A percentile compares a stretch with the other conserved stretches of the same genome.
Conservation (phyloP, 495 filamentous ascomycete species). For the Trichoderma reesei region DNA sequence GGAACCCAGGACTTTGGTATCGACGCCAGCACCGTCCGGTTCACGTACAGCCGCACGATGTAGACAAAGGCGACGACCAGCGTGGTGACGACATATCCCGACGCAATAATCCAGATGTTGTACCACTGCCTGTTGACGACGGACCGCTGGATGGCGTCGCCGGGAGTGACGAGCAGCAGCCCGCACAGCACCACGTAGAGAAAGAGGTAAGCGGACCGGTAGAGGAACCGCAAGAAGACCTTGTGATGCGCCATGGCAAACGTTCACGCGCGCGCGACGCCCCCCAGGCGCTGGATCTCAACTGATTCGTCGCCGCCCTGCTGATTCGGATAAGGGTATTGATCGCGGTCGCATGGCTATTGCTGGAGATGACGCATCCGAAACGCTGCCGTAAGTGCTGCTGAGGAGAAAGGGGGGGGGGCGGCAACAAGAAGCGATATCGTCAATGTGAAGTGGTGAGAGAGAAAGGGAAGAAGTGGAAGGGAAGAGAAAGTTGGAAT, state of each 20-base stretch:
- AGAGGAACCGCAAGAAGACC: constrained; percentile 63
- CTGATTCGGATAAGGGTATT: constrained; percentile 1
- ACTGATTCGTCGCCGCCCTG: constrained; percentile 7
- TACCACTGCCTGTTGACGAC: constrained; percentile 51
- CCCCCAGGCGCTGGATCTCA: background rate
- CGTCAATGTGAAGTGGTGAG: background rate
- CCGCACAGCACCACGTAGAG: constrained; percentile 62
- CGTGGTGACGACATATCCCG: constrained; percentile 67
- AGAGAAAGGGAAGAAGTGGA: background rate
- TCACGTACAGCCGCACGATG: constrained; percentile 77
- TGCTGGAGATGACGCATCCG: background rate
- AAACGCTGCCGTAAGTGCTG: constrained; percentile 9
- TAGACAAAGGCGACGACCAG: constrained; percentile 69
- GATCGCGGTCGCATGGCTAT: constrained; percentile 10
- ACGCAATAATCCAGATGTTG: constrained; percentile 77
- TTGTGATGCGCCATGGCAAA: constrained; percentile 22
- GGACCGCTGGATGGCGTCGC: constrained; percentile 74
- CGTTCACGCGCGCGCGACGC: background rate
- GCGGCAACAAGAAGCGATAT: background rate
- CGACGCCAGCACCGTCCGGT: constrained; percentile 60
- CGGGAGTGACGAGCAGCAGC: constrained; percentile 72
- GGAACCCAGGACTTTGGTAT: constrained; percentile 83
- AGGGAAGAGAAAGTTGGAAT: background rate
- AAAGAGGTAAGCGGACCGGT: constrained; percentile 68
- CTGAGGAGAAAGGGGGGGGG: constrained; percentile 11